Percentiles rank a stretch among this genome's conserved stretches.
phyloP scores from a whole-genome alignment of 2,329 filamentous ascomycete species.

The Aspergillus niger region DNA sequence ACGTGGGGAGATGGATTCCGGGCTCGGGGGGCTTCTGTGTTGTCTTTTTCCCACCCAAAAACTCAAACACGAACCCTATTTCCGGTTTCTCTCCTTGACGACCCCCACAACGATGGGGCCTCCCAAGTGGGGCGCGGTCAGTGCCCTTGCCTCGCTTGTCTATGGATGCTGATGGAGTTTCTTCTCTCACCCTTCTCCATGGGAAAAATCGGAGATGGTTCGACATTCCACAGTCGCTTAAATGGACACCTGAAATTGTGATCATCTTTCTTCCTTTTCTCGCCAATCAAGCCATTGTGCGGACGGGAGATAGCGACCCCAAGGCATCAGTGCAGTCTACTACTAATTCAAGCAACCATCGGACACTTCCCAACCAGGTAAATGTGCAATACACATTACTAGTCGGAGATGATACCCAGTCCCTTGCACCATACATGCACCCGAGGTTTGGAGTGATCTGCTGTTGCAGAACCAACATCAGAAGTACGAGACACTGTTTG shows the following conservation, averaged over 20 bases:
- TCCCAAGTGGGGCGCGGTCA: background rate
- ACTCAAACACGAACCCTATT: constrained; percentile 1
- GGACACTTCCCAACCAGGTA: background rate
- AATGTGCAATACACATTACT: background rate
- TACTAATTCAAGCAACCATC: background rate
- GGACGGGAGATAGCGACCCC: too few relatives aligned
- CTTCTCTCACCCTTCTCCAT: too few relatives aligned
- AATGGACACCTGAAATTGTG: background rate
- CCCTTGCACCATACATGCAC: constrained; percentile 2
- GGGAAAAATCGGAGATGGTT: background rate
- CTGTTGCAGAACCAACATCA: background rate
- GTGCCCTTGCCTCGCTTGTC: constrained; percentile 7
- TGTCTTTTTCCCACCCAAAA: background rate
- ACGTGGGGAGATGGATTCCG: background rate
- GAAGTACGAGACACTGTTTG: background rate
- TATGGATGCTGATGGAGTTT: too few relatives aligned
- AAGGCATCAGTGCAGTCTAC: background rate
- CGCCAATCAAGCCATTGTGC: too few relatives aligned
- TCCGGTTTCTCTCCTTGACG: background rate
- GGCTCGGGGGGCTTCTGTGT: background rate
- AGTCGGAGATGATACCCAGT: background rate
- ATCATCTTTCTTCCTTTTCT: too few relatives aligned
- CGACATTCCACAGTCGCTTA: background rate
- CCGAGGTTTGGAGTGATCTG: background rate
- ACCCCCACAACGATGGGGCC: background rate